phyloP scores from a whole-genome alignment of 1,139 yeast species.

The Protomyces inundatus region DNA sequence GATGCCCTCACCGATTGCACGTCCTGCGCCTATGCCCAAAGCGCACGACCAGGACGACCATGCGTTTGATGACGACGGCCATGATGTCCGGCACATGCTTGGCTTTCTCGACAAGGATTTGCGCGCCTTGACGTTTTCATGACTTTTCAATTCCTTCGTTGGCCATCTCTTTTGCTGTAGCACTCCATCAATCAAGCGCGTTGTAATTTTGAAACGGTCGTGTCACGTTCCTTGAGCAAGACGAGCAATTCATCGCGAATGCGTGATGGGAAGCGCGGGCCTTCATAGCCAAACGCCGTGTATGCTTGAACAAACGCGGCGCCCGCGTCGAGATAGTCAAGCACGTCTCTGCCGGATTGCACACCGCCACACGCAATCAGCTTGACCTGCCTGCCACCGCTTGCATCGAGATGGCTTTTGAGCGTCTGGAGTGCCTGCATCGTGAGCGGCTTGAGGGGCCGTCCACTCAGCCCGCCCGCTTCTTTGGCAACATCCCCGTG shows the following conservation, averaged over 20 bases:
- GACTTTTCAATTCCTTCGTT: background rate
- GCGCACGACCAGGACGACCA: too few relatives aligned
- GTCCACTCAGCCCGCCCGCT: constrained; percentile 87
- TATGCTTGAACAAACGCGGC: constrained; percentile 81
- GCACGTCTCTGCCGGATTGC: constrained; percentile 72
- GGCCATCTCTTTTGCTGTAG: too few relatives aligned
- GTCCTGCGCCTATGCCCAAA: too few relatives aligned
- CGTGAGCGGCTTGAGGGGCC: constrained; percentile 79
- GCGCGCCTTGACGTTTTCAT: background rate
- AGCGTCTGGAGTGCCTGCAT: constrained; percentile 64
- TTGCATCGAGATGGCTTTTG: constrained; percentile 50
- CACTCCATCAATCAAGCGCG: background rate
- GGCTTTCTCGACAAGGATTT: background rate
- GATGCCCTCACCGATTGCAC: too few relatives aligned
- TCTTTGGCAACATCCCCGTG: constrained; percentile 48
- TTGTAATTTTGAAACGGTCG: background rate
- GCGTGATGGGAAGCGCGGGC: constrained; percentile 79
- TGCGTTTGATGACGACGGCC: too few relatives aligned
- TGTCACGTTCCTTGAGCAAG: constrained; percentile 65
- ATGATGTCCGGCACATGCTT: background rate
- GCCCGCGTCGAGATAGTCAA: constrained; percentile 90
- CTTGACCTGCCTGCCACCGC: constrained; percentile 39
- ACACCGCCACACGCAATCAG: constrained; percentile 95
- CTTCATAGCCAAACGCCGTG: constrained; percentile 87
- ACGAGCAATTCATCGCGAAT: constrained; percentile 68